phyloP scores from a whole-genome alignment of 1,284 basidiomycete species.

The Tremellales sp. region DNA sequence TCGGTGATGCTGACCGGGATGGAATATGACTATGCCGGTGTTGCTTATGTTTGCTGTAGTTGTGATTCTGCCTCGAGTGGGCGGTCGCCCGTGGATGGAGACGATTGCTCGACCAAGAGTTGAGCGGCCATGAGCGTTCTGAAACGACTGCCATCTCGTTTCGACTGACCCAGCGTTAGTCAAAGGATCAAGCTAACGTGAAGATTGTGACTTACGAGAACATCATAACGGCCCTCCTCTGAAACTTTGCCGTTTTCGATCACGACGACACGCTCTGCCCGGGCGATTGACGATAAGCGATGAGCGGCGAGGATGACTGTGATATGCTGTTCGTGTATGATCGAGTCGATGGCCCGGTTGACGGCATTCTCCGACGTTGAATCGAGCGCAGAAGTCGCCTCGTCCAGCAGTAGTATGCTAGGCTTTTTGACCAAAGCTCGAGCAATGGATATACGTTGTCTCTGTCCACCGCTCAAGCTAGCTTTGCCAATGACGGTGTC shows the following conservation, averaged over 20 bases:
- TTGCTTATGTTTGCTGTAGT: not conserved
- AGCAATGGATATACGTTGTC: constrained; percentile 53
- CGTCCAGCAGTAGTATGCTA: constrained; percentile 52
- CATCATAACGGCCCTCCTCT: constrained; percentile 77
- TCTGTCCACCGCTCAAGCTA: constrained; percentile 51
- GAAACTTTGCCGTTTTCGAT: constrained; percentile 79
- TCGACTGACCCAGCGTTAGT: constrained; percentile 52
- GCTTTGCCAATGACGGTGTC: constrained; percentile 59
- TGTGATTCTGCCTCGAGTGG: not conserved
- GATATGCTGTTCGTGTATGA: constrained; percentile 68
- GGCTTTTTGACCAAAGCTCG: constrained; percentile 52
- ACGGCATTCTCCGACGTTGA: constrained; percentile 77
- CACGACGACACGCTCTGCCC: constrained; percentile 79
- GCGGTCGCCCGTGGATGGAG: no score
- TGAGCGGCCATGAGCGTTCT: constrained; percentile 81
- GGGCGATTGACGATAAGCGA: constrained; percentile 74
- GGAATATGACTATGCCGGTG: not conserved
- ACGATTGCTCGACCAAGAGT: constrained; percentile 49
- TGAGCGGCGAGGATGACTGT: constrained; percentile 89
- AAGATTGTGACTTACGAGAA: constrained; percentile 55
- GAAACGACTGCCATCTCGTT: constrained; percentile 67
- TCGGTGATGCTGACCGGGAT: no score
- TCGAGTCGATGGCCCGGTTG: constrained; percentile 86
- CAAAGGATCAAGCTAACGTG: not conserved
- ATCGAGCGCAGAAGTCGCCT: constrained; percentile 66